A percentile compares a stretch with the other conserved stretches of the same genome.
These are phyloP conservation scores for Rauvolfia tetraphylla DNA, from an alignment of 257 asterid species.

Conservation along the genomic window DNA sequence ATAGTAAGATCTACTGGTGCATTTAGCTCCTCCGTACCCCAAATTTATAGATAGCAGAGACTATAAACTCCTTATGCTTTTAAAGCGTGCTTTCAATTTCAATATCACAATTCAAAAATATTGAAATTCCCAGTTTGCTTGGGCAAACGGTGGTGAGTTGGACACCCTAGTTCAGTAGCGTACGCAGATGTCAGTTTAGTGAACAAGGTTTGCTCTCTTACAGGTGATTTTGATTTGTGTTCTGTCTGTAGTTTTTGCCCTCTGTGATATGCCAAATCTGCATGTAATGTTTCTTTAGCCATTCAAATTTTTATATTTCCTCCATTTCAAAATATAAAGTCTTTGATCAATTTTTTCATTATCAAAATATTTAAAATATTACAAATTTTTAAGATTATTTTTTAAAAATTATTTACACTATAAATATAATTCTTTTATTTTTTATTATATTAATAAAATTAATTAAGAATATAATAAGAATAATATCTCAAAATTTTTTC, in stretches of 20 bases:
- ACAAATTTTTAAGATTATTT: too few relatives aligned
- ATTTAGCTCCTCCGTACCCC: not conserved
- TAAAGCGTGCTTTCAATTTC: not conserved
- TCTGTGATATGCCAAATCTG: not conserved
- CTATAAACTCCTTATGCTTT: not conserved
- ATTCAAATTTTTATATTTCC: not conserved
- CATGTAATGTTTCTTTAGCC: not conserved
- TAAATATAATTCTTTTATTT: too few relatives aligned
- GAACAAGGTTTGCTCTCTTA: not conserved
- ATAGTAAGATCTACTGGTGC: not conserved
- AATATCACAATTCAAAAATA: not conserved
- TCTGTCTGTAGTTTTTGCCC: not conserved
- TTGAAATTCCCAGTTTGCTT: not conserved
- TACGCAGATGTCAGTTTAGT: not conserved
- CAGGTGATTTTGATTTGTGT: not conserved
- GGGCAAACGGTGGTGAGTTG: constrained; percentile 10
- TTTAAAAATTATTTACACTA: too few relatives aligned
- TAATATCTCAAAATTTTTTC: too few relatives aligned
- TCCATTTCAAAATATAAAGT: too few relatives aligned
- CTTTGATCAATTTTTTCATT: too few relatives aligned
- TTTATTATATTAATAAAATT: too few relatives aligned
- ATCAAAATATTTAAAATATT: too few relatives aligned
- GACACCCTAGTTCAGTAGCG: constrained; percentile 6
- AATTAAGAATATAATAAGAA: too few relatives aligned
- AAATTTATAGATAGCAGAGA: not conserved